Evolutionary conservation across 1,139 yeast genomes (phyloP).

Genomic region (Wickerhamomyces sp.): DNA sequence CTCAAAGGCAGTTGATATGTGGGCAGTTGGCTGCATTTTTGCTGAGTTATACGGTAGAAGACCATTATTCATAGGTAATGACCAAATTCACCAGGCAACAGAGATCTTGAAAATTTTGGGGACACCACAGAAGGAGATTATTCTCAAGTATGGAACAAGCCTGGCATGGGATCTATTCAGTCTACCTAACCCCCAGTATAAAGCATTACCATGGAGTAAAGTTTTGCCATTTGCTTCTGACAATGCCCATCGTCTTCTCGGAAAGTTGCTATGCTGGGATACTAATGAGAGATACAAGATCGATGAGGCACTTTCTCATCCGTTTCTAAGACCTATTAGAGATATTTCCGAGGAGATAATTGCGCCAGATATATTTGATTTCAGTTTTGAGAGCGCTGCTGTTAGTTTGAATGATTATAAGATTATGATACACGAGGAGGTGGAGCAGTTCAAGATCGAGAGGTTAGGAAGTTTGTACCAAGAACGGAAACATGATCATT

Average conservation of each 20-base stretch:
- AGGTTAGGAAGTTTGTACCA: constrained; percentile 11
- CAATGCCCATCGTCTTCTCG: constrained; percentile 45
- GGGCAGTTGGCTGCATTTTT: constrained; percentile 82
- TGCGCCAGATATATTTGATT: constrained; percentile 48
- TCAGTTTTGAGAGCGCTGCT: constrained; percentile 48
- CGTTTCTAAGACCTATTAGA: constrained; percentile 45
- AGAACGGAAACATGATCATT: background rate
- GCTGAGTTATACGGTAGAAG: constrained; percentile 70
- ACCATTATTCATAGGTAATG: constrained; percentile 69
- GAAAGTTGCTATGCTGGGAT: constrained; percentile 59
- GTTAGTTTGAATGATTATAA: constrained; percentile 38
- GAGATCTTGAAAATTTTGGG: constrained; percentile 65
- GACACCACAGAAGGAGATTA: constrained; percentile 45
- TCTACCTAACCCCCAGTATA: constrained; percentile 36
- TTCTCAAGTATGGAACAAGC: constrained; percentile 29
- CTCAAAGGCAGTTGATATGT: constrained; percentile 61
- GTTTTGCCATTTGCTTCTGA: constrained; percentile 57
- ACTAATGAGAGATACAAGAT: constrained; percentile 42
- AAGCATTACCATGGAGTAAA: constrained; percentile 40
- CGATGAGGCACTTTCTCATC: constrained; percentile 48
- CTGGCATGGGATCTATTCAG: constrained; percentile 38
- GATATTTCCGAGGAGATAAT: constrained; percentile 46
- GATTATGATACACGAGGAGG: constrained; percentile 43
- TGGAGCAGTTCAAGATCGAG: constrained; percentile 31
- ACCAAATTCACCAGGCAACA: constrained; percentile 57